Base-by-base conservation (phyloP, 345 rosid species). In the Euphorbia pulcherrima region DNA sequence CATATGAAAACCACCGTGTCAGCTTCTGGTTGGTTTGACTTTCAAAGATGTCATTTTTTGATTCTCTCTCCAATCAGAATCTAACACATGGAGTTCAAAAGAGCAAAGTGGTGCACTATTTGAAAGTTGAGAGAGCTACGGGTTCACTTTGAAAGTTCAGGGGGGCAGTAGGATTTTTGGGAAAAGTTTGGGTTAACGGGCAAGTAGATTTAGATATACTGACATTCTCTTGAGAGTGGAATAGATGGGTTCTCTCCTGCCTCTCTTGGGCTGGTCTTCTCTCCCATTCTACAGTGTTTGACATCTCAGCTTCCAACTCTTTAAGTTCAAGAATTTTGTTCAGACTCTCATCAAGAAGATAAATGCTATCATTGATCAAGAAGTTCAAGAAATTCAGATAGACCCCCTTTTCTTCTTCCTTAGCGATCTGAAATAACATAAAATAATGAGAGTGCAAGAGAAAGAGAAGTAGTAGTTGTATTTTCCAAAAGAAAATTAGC, bases 381-480 rank as follows among this genome's bases (percentile, higher is more conserved):
- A 92, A 95, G 88, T 92, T 95, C 65, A 95, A 79, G 88, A 95
- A 95, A 80, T 95, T 95, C 83, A 95, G 79, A 78, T 95, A 95
- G 72, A 92, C 96, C 59, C 99, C 99, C 92, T 95, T 95, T 68
- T 95, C 99, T 81, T 95, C 97, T 82, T 92, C 97, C 80, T 85
- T 95, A 8, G 97, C 99, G 77, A 95, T 95, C 99, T 95, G 93
- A 53, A 85, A 78, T 28, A 41, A 53, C 27, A 67, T 35, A 66
- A 55, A 62, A 26, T 27, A 65, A 24, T 53, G 41, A 35, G 65
- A 61, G 35, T 44, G 50, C 50, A 44, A 64, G n/a, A n/a, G n/a
- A n/a, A n/a, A n/a, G n/a, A n/a, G n/a, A n/a, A 41, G 60, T 27
- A 64, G 7, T 57, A 59, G 68, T 35, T 64, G 27, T 23, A 53